A percentile compares a stretch with the other conserved stretches of the same genome.
These are phyloP conservation scores for Leucosporidium yakuticum DNA, from an alignment of 768 basidiomycete genomes.

Conservation along the genomic window DNA sequence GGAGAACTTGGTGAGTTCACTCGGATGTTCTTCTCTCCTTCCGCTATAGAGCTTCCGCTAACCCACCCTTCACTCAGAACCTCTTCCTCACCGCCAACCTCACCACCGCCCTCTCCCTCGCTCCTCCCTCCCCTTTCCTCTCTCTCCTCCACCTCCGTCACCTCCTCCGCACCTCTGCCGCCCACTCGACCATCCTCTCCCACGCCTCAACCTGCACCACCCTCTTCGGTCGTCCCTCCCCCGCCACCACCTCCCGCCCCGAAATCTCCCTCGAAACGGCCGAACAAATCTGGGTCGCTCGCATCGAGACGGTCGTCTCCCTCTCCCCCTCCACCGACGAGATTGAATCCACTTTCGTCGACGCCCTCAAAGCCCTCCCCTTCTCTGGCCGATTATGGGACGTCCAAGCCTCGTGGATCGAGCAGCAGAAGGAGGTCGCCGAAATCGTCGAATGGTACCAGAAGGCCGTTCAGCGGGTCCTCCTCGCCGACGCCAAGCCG, in stretches of 20 bases:
- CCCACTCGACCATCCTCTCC: neutral
- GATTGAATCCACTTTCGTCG: neutral
- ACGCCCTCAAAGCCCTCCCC: constrained; percentile 11
- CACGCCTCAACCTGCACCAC: constrained; percentile 10
- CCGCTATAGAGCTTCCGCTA: neutral
- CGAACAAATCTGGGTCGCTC: constrained; percentile 32
- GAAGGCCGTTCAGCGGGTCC: constrained; percentile 10
- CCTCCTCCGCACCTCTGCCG: constrained; percentile 16
- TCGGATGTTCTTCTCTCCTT: too few species aligned
- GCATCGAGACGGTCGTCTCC: constrained; percentile 18
- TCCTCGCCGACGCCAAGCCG: constrained; percentile 28
- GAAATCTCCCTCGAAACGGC: neutral
- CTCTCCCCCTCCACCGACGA: neutral
- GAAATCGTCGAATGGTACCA: constrained; percentile 18
- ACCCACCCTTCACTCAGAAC: neutral
- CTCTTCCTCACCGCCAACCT: constrained; percentile 27
- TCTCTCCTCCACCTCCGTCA: constrained; percentile 24
- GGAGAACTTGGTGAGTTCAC: constrained; percentile 41
- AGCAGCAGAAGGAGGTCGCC: neutral
- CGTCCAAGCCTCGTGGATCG: constrained; percentile 18
- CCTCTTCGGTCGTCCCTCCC: neutral
- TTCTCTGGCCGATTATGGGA: constrained; percentile 30
- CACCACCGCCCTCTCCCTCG: constrained; percentile 7
- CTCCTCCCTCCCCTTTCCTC: constrained; percentile 21
- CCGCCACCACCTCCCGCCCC: neutral